phyloP scores from a whole-genome alignment of 306 rosid genomes.

The Prunus mira region DNA sequence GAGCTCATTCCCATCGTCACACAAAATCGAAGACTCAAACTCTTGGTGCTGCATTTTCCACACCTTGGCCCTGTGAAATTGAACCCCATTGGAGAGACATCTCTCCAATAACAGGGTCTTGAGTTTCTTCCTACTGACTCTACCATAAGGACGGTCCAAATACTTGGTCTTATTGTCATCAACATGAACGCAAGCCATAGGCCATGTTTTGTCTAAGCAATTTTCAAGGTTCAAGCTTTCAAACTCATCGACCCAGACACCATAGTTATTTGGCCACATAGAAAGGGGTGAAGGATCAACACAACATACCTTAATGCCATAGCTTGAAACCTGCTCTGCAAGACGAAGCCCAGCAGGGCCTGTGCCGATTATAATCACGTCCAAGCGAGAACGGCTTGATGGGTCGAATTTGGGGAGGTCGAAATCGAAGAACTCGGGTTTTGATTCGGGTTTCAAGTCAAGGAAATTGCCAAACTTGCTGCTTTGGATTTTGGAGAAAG shows the following conservation, averaged over 20 bases:
- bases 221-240: slow-evolving; percentile 49
- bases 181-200: slow-evolving; percentile 52
- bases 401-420: slow-evolving; percentile 61
- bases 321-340: slow-evolving; percentile 63
- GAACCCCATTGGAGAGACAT: slow-evolving; percentile 60
- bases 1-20: slow-evolving; percentile 61
- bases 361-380: slow-evolving; percentile 64
- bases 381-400: slow-evolving; percentile 34
- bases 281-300: slow-evolving; percentile 79
- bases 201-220: slow-evolving; percentile 80
- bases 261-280: slow-evolving; percentile 87
- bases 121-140: slow-evolving; percentile 60
- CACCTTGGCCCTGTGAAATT: slow-evolving; percentile 61
- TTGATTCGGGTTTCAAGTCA: slow-evolving; percentile 47
- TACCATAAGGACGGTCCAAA: slow-evolving; percentile 63
- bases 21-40: slow-evolving; percentile 49
- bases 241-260: slow-evolving; percentile 85
- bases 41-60: slow-evolving; percentile 57
- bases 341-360: slow-evolving; percentile 82
- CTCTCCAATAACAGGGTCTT: slow-evolving; percentile 46
- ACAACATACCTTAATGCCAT: slow-evolving; percentile 74
- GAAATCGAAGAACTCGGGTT: slow-evolving; percentile 38
- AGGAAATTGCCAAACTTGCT: slow-evolving; percentile 57
- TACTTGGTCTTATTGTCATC: slow-evolving; percentile 51
- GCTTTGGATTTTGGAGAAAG: slow-evolving; percentile 20